Conservation (phyloP, 1,139 yeast species). For the Suzukiozyma palmioleophila region DNA sequence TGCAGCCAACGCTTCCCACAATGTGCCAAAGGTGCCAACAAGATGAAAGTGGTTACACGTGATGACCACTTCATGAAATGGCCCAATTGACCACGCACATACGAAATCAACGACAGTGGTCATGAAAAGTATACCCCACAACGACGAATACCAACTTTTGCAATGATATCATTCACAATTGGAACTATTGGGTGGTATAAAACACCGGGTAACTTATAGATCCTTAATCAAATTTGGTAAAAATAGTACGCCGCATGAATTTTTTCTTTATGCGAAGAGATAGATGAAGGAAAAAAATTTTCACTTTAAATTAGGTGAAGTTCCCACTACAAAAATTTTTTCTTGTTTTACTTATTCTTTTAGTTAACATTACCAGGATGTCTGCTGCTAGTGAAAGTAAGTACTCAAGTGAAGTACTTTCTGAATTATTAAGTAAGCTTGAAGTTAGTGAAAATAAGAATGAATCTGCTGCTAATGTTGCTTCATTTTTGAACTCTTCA, state of each 20-base stretch:
- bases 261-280: constrained; percentile 1
- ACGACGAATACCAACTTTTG: too few relatives aligned
- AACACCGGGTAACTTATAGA: not conserved
- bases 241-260: not conserved
- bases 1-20: too few relatives aligned
- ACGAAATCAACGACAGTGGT: too few relatives aligned
- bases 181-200: not conserved
- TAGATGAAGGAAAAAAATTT: constrained; percentile 2
- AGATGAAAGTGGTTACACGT: too few relatives aligned
- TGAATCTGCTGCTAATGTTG: constrained; percentile 84
- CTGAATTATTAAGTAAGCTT: constrained; percentile 90
- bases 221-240: not conserved
- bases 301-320: constrained; percentile 3
- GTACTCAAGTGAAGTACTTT: constrained; percentile 76
- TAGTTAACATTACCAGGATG: constrained; percentile 34
- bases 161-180: not conserved
- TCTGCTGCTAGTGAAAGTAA: constrained; percentile 63
- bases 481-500: constrained; percentile 93
- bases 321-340: constrained; percentile 6
- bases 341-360: constrained; percentile 10
- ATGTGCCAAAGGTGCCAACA: too few relatives aligned
- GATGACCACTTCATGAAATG: too few relatives aligned
- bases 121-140: too few relatives aligned
- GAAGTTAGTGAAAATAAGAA: constrained; percentile 89
- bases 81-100: too few relatives aligned